Percentiles rank a stretch among this genome's conserved stretches.
phyloP scores from a whole-genome alignment of 441 rosid species.

The Erodium moschatum region DNA sequence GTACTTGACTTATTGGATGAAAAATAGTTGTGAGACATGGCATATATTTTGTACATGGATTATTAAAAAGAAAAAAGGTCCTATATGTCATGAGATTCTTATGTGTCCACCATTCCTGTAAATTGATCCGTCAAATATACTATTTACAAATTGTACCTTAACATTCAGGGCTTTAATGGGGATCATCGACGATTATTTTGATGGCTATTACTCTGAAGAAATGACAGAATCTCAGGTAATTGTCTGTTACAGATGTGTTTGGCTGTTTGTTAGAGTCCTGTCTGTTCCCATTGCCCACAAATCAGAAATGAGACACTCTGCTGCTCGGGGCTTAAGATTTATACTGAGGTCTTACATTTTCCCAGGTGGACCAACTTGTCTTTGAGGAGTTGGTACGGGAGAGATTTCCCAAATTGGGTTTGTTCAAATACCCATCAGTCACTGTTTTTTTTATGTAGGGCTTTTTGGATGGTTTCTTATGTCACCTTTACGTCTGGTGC shows the following conservation, averaged over 20 bases:
- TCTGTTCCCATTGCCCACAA: neutral
- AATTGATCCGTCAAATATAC: neutral
- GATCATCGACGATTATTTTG: slow-evolving; percentile 87
- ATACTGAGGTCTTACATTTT: slow-evolving; percentile 24
- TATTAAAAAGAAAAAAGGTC: neutral
- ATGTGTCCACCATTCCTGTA: neutral
- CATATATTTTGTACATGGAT: neutral
- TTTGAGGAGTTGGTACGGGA: slow-evolving; percentile 92
- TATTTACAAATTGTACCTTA: neutral
- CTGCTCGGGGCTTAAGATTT: neutral
- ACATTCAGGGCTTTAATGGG: slow-evolving; percentile 70
- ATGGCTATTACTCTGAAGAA: slow-evolving; percentile 95
- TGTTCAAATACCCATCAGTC: slow-evolving; percentile 14
- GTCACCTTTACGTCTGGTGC: slow-evolving; percentile 31
- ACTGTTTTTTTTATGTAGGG: neutral
- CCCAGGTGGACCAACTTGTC: slow-evolving; percentile 93
- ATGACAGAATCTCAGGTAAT: slow-evolving; percentile 97
- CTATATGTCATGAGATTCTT: neutral
- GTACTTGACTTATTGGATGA: neutral
- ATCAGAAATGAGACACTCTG: neutral
- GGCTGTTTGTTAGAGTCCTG: neutral
- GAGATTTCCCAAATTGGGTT: slow-evolving; percentile 95
- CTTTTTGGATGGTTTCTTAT: slow-evolving; percentile 22
- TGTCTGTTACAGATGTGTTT: slow-evolving; percentile 13
- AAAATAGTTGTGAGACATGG: neutral